Conservation (phyloP, 2,329 filamentous ascomycete species). For the Pseudogymnoascus sp. region DNA sequence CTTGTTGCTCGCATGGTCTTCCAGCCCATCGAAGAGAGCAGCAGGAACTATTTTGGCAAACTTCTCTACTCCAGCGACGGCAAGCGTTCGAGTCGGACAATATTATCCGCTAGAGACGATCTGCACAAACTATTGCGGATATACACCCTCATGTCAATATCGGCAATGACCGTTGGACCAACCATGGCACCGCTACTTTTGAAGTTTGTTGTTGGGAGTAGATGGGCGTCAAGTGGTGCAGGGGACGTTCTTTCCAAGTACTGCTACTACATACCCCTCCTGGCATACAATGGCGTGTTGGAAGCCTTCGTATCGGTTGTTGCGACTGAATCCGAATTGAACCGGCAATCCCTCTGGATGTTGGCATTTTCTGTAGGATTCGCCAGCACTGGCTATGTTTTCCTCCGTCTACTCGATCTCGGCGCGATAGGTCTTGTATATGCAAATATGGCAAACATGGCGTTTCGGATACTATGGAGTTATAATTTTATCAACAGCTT, state of each 20-base stretch:
- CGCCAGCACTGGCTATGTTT: conserved; percentile 62
- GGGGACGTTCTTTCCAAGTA: conserved; percentile 68
- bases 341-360: conserved; percentile 78
- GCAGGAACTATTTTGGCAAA: conserved; percentile 79
- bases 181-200: conserved; percentile 65
- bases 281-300: conserved; percentile 83
- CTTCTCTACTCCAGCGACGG: conserved; percentile 45
- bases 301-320: conserved; percentile 91
- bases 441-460: conserved; percentile 88
- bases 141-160: conserved; percentile 65
- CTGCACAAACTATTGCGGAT: conserved; percentile 57
- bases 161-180: conserved; percentile 64
- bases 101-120: conserved; percentile 40
- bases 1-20: conserved; percentile 82
- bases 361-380: conserved; percentile 69
- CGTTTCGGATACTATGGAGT: conserved; percentile 75
- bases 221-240: conserved; percentile 68
- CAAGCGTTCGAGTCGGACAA: conserved; percentile 22
- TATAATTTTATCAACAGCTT: conserved; percentile 59
- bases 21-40: conserved; percentile 91
- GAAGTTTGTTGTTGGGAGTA: conserved; percentile 62
- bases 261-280: conserved; percentile 85
- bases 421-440: conserved; percentile 75
- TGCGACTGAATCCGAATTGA: conserved; percentile 65
- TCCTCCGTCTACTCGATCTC: conserved; percentile 57